Base-by-base conservation (phyloP, 2,329 filamentous ascomycete species). In the Colletotrichum incanum region DNA sequence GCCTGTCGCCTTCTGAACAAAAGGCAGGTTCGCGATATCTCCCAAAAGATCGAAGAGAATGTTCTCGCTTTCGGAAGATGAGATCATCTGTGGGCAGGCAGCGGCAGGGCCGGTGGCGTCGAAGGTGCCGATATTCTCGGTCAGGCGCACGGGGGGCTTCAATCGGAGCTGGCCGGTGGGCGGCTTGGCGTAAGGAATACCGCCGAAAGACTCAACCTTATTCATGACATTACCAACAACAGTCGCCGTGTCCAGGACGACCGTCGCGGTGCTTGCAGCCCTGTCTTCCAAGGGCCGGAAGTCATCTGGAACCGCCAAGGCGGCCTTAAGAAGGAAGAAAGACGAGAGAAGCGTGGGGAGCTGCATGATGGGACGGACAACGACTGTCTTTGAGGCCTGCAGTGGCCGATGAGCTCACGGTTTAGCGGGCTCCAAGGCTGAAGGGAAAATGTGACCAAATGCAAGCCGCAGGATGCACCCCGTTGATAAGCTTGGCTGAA, bases 151-250 rank as follows among this genome's bases (percentile, higher is more conserved):
- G 4, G 91, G 91, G 11, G 89, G 87, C 74, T 87, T 89, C n/a
- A 93, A 83, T 7, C 91, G 87, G 39, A 92, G 83, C 1, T 82
- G 76, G 0, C 88, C 90, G 0, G 86, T 83, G 0, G 91, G 91
- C 6, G 90, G 86, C 73, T 91, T 81, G 2, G 91, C 90, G 75
- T 88, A 93, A 1, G 91, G 91, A 68, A 93, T 91, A 16, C 88
- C 90, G 73, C 86, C 86, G 80, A 92, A 93, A 31, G 82, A 85
- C 65, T 93, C 90, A 16, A 92, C 84, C 16, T 68, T 63, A 34
- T 67, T 72, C 47, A 72, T 62, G 20, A 69, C 64, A 39, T 75
- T 76, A 34, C 77, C 77, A 26, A 78, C 64, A 12, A 78, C 68
- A 5, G 73, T 77, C 28, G 75, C 76, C 20, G 73, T 72, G 37